Base-by-base conservation (phyloP, 768 basidiomycete genomes). In the Trametes sanguinea region DNA sequence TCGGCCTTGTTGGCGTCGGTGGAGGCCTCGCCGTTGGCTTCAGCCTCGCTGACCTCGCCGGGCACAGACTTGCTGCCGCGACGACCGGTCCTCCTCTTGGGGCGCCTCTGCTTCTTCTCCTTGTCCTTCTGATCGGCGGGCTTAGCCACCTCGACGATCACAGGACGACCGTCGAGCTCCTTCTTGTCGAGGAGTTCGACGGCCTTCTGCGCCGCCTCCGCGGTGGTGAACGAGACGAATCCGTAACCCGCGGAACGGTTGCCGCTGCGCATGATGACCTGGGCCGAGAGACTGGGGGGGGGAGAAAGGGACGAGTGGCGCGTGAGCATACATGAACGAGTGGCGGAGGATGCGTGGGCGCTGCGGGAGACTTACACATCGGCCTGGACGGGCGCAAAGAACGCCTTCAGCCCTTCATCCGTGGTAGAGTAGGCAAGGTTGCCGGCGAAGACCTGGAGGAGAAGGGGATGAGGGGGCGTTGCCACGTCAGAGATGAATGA, bases 381-480 rank as follows among this genome's bases (percentile, higher is more conserved):
- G 81, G 79, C 85, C 77, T 85, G 81, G 73, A 93, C 88, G 74
- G 90, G 89, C 77, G 83, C 89, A 83, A 95, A 96, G 83, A 96
- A 90, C 77, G 90, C 80, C 88, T 86, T 90, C 80, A 96, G 89
- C 86, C 91, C 91, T 79, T 93, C 90, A 83, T 94, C 92, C 82
- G 90, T 92, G 69, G 92, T 94, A 73, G 87, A 82, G 78, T 95
- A 96, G 81, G 92, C 86, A 82, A 96, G 93, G 80, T 96, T 96
- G 71, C 94, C 94, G 73, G 88, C 92, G 77, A 95, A 95, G 81
- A 94, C 91, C 93, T 95, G 69, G 22, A 51, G 53, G 50, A 53
- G 55, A 11, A 9, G 53, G 63, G 56, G 56, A 33, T 16, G 33
- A 62, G 62, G 68, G 65, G 67, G 64, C 57, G 65, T 65, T 70